Conservation (phyloP, 164 flowering plant species). For the Nymphaea thermarum region DNA sequence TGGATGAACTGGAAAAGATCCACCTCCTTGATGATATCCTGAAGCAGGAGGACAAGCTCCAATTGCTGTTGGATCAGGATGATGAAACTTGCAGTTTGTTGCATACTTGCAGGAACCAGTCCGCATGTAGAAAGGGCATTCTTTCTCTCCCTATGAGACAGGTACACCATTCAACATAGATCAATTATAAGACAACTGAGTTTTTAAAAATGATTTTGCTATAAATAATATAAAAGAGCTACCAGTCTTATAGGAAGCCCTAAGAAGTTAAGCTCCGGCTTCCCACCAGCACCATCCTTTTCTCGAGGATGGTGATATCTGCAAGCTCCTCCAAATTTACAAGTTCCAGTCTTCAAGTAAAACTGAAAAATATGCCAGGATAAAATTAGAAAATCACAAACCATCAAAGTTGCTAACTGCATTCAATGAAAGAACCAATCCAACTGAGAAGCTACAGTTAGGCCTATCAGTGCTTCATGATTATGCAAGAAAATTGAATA, state of each 20-base stretch:
- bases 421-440: too few relatives aligned
- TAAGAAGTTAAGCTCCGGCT: slow-evolving; percentile 57
- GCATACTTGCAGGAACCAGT: slow-evolving; percentile 89
- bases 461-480: too few relatives aligned
- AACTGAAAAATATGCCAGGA: slow-evolving; percentile 35
- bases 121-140: slow-evolving; percentile 85
- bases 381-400: too few relatives aligned
- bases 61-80: slow-evolving; percentile 74
- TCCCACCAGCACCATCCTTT: slow-evolving; percentile 22
- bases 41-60: slow-evolving; percentile 31
- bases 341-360: slow-evolving; percentile 62
- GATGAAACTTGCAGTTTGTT: slow-evolving; percentile 76
- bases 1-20: slow-evolving; percentile 29
- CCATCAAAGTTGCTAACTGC: too few relatives aligned
- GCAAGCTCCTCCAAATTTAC: slow-evolving; percentile 74
- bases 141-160: slow-evolving; percentile 68
- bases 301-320: slow-evolving; percentile 50
- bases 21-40: slow-evolving; percentile 30
- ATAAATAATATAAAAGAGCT: slow-evolving; percentile 10
- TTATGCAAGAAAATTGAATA: too few relatives aligned
- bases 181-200: too few relatives aligned
- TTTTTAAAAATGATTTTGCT: too few relatives aligned
- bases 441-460: too few relatives aligned
- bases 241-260: slow-evolving; percentile 88
- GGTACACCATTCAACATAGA: slow-evolving; percentile 1